phyloP scores from a whole-genome alignment of 441 rosid species.

The Gossypium gossypioides region DNA sequence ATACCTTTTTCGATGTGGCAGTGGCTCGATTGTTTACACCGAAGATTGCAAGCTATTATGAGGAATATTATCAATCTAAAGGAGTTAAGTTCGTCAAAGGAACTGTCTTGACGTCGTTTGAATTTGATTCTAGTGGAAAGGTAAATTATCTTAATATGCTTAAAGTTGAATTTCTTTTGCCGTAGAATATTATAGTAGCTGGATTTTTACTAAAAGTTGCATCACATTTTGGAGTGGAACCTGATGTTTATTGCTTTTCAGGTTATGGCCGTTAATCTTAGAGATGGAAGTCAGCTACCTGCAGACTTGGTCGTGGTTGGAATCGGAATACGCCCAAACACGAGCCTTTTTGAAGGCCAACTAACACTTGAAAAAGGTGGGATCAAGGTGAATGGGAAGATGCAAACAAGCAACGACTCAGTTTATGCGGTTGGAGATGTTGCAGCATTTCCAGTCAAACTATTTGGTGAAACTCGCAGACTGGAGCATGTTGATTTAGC shows the following conservation, averaged over 20 bases:
- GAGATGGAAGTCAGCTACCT: conserved; percentile 60
- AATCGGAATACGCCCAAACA: conserved; percentile 85
- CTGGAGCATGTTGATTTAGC: conserved; percentile 93
- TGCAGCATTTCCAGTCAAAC: conserved; percentile 78
- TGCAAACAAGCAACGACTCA: conserved; percentile 77
- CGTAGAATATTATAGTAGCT: background rate
- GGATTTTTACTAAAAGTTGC: background rate
- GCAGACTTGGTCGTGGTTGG: conserved; percentile 87
- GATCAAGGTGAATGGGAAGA: conserved; percentile 65
- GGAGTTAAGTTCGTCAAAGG: conserved; percentile 87
- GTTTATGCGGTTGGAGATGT: conserved; percentile 91
- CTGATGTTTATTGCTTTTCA: conserved; percentile 23
- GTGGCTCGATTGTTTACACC: conserved; percentile 92
- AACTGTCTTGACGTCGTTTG: conserved; percentile 77
- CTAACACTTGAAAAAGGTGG: conserved; percentile 84
- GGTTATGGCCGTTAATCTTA: conserved; percentile 75
- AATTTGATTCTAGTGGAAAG: conserved; percentile 55
- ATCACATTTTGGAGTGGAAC: background rate
- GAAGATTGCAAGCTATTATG: conserved; percentile 73
- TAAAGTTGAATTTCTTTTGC: background rate
- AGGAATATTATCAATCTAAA: conserved; percentile 65
- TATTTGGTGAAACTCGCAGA: conserved; percentile 70
- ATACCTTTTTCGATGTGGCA: conserved; percentile 23
- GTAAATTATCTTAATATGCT: conserved; percentile 23
- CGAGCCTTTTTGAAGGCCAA: conserved; percentile 86